phyloP scores from a whole-genome alignment of 176 grass and related monocot species.

The Neostapfia colusana region DNA sequence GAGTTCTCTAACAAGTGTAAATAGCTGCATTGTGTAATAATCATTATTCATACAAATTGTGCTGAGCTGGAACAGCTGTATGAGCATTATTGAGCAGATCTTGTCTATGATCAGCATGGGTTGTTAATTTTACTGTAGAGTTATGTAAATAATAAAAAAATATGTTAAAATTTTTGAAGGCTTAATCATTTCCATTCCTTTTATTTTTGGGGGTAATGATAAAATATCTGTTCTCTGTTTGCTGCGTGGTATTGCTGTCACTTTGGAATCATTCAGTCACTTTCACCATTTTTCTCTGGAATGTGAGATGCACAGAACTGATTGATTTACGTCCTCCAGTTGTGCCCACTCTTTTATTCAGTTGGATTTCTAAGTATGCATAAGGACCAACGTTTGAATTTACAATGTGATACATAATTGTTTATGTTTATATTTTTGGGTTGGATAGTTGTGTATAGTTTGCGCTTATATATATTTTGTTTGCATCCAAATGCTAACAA shows the following conservation, averaged over 20 bases:
- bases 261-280: background rate
- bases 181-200: background rate
- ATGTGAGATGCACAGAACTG: background rate
- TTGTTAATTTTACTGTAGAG: too few species aligned
- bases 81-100: background rate
- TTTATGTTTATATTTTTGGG: background rate
- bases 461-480: background rate
- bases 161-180: slow-evolving; percentile 10
- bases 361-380: background rate
- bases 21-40: background rate
- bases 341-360: background rate
- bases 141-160: slow-evolving; percentile 31
- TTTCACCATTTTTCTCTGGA: background rate
- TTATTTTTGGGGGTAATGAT: background rate
- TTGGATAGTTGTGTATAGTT: background rate
- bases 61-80: background rate
- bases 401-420: background rate
- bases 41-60: background rate
- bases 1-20: slow-evolving; percentile 17
- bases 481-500: background rate
- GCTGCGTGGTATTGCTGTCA: background rate
- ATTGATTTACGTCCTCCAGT: background rate
- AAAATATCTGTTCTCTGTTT: background rate
- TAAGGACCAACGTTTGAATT: background rate
- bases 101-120: background rate